phyloP scores from a whole-genome alignment of 2,329 filamentous ascomycete species.

The Proliferodiscus dingleyae region DNA sequence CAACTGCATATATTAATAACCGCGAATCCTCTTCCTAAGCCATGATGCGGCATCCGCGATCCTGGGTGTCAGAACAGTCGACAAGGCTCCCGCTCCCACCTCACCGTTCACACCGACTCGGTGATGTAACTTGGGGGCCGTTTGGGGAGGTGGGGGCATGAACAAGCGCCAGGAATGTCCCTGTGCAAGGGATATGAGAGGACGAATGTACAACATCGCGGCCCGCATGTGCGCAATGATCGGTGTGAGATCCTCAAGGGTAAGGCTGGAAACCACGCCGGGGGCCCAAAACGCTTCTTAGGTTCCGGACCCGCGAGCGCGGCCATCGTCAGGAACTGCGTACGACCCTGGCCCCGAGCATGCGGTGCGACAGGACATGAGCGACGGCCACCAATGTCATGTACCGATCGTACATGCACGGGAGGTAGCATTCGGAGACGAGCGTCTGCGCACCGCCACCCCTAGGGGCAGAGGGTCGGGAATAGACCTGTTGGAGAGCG shows the following conservation, averaged over 20 bases:
- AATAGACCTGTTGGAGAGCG: too few species aligned
- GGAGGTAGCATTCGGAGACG: not conserved
- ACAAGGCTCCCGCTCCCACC: conserved; percentile 6
- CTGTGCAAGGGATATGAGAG: not conserved
- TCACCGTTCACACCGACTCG: conserved; percentile 7
- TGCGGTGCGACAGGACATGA: not conserved
- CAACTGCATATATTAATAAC: conserved; percentile 10
- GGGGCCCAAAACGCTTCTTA: not conserved
- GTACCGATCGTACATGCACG: not conserved
- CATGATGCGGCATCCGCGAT: conserved; percentile 8
- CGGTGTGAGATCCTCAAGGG: conserved; percentile 13
- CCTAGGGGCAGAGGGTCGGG: not conserved
- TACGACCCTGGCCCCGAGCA: not conserved
- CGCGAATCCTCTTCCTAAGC: conserved; percentile 9
- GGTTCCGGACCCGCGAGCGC: not conserved
- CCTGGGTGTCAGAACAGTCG: conserved; percentile 6
- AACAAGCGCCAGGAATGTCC: conserved; percentile 12
- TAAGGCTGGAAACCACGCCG: conserved; percentile 1
- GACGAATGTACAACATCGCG: conserved; percentile 3
- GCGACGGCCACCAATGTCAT: not conserved
- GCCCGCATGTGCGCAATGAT: conserved; percentile 4
- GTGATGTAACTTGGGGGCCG: conserved; percentile 2
- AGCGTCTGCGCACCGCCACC: not conserved
- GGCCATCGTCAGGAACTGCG: not conserved
- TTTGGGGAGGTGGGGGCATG: conserved; percentile 1